Percentiles rank a stretch among this genome's conserved stretches.
Evolutionary conservation across 1,284 basidiomycete genomes (phyloP).

Genomic region (Trametes versicolor): DNA sequence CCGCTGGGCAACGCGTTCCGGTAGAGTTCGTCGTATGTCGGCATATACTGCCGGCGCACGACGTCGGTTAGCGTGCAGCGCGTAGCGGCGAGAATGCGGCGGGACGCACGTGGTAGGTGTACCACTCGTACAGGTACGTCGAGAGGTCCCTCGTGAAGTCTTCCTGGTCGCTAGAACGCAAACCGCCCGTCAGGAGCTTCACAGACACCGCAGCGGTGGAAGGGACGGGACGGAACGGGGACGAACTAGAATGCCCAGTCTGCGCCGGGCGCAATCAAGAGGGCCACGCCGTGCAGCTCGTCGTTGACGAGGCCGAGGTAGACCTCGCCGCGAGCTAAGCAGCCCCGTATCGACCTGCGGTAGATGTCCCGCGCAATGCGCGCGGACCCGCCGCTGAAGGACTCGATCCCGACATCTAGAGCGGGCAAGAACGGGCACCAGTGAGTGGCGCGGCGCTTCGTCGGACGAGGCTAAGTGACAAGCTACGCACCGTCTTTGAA

Average conservation of each 20-base stretch:
- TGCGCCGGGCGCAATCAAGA: slow-evolving; percentile 34
- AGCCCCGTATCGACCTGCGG: slow-evolving; percentile 34
- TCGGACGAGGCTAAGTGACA: not conserved
- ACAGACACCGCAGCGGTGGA: not conserved
- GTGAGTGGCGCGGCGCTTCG: not conserved
- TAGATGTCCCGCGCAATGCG: slow-evolving; percentile 33
- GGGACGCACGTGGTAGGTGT: slow-evolving; percentile 38
- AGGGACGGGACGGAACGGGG: not conserved
- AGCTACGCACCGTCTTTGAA: slow-evolving; percentile 37
- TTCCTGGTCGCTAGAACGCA: slow-evolving; percentile 24
- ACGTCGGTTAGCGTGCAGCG: slow-evolving; percentile 7
- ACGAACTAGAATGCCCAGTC: slow-evolving; percentile 42
- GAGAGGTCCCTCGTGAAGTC: slow-evolving; percentile 30
- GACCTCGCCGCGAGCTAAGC: slow-evolving; percentile 35
- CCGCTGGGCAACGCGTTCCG: slow-evolving; percentile 30
- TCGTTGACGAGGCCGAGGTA: slow-evolving; percentile 35
- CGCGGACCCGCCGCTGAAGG: slow-evolving; percentile 34
- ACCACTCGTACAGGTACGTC: slow-evolving; percentile 34
- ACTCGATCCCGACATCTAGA: slow-evolving; percentile 38
- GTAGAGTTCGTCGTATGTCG: slow-evolving; percentile 43
- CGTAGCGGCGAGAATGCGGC: not conserved
- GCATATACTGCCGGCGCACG: slow-evolving; percentile 30
- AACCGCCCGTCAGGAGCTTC: not conserved
- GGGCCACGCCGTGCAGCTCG: slow-evolving; percentile 36
- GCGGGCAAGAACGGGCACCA: not conserved